Base-by-base conservation (phyloP, 495 filamentous ascomycete genomes). In the Glonium stellatum region DNA sequence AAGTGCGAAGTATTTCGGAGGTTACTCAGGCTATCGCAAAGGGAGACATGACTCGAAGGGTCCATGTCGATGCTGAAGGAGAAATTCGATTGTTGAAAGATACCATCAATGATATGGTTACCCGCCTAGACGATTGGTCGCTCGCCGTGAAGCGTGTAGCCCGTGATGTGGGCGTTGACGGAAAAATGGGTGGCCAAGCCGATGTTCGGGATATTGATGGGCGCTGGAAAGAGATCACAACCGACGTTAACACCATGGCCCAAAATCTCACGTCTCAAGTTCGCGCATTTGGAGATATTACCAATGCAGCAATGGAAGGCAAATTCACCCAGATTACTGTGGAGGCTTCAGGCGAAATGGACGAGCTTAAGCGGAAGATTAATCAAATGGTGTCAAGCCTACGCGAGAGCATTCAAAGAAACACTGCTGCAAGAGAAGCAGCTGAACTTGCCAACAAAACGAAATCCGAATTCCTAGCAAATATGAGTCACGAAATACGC, bases 51-150 rank as follows among this genome's bases (percentile, higher is more conserved):
- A 95, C 88, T 73, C 89, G 90, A 70, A 95, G 96, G 76, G 96
- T 98, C 66, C 86, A 93, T 56, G 93, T 98, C 8, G 87, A 95
- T 66, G 93, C 93, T 54, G 89, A 95, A 72, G 93, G 93, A 69
- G 93, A 98, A 72, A 93, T 98, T 49, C 80, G 92, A 47, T 86
- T 92, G 2, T 76, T 98, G 39, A 97, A 96, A 72, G 90, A 96
- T 65, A 98, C 93, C 25, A 97, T 98, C 78, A 98, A 98, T 70
- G 90, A 97, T 82, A 98, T 98, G 93, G 93, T 98, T 58, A 90
- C 91, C 71, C 87, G 93, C 60, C 74, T 98, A 41, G 95, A 92
- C 59, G 92, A 92, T 56, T 97, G 97, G 80, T 95, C 92, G n/a
- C 89, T 90, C 41, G 92, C 96, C 69, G 85, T 98, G 35, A 95